Evolutionary conservation across 148 eudicot species (phyloP), one percentile per base, ranked within the genome.

Genomic region (Chenopodium quinoa): DNA sequence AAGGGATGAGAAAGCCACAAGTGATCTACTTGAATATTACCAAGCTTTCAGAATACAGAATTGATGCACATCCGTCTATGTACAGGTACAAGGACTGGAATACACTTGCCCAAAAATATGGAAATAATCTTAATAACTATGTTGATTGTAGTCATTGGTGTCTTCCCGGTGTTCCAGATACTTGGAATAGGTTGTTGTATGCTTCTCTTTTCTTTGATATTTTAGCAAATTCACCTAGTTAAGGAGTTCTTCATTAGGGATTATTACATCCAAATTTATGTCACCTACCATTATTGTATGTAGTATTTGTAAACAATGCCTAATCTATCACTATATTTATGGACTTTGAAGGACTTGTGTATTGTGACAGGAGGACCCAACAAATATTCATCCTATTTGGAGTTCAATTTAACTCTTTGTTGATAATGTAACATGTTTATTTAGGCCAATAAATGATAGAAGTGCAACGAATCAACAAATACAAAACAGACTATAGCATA

Each of bases 101-200:
- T 23, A 31, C 60, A 60, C 14, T 58, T 47, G 12, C 48, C 25
- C 23, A 37, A 19, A 82, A 56, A 17, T 82, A 82, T 27, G 79
- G 7, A 20, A 23, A 64, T 7, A 79, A 78, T 23, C 13, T 78
- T 2, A 4, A 20, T 37, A 9, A 66, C 17, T 40, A 27, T 66
- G 80, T 72, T 3, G 90, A 88, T 67, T 88, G 90, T 73, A 88
- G 85, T 66, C 88, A 88, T 71, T 88, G 90, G 90, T 88, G 90
- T 71, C 82, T 88, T 13, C 88, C 90, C 25, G 85, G 86, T 6
- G 50, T 86, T 54, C 88, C 88, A 0, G 90, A 88, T 82, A 88
- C 90, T 3, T 86, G 90, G 89, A 86, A 88, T 67, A 78, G 81
- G 76, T 64, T 88, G 27, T 70, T 88, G 40, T 88, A 86, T 84